Evolutionary conservation across 2,329 filamentous ascomycete species (phyloP).

Genomic region (Claviceps fusiformis): DNA sequence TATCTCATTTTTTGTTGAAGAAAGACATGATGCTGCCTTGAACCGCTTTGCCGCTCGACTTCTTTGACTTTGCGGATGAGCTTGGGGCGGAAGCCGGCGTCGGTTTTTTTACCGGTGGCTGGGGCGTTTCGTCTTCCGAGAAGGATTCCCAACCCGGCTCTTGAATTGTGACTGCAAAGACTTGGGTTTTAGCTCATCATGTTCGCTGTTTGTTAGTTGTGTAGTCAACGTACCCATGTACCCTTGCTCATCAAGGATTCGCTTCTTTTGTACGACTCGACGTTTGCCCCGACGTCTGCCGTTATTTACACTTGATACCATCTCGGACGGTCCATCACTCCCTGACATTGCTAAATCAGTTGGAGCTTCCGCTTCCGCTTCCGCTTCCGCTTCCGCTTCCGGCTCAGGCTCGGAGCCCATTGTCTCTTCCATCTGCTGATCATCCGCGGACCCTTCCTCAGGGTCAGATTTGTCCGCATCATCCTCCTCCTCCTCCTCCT

Average conservation of each 20-base stretch:
- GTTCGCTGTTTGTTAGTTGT: neutral
- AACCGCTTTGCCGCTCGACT: slow-evolving; percentile 40
- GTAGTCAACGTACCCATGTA: slow-evolving; percentile 57
- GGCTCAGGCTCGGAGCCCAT: slow-evolving; percentile 12
- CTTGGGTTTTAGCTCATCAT: neutral
- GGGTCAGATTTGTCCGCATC: slow-evolving; percentile 35
- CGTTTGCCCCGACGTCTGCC: slow-evolving; percentile 64
- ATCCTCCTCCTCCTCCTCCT: slow-evolving; percentile 38
- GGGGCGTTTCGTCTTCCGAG: slow-evolving; percentile 68
- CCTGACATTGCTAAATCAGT: slow-evolving; percentile 18
- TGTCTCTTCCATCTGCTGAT: slow-evolving; percentile 26
- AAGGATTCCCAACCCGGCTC: slow-evolving; percentile 83
- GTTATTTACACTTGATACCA: slow-evolving; percentile 36
- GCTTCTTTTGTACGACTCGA: slow-evolving; percentile 77
- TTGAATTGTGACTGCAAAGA: slow-evolving; percentile 61
- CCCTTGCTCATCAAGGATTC: slow-evolving; percentile 73
- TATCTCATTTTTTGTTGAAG: slow-evolving; percentile 61
- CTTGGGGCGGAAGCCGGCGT: slow-evolving; percentile 32
- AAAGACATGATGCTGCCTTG: slow-evolving; percentile 88
- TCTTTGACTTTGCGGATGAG: slow-evolving; percentile 40
- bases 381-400: slow-evolving; percentile 22
- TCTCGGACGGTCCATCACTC: slow-evolving; percentile 33
- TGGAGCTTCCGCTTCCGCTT: slow-evolving; percentile 20
- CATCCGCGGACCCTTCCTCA: slow-evolving; percentile 22
- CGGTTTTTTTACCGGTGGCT: slow-evolving; percentile 34